Base-by-base conservation (phyloP, 2,329 filamentous ascomycete genomes). In the Aspergillus sp. region DNA sequence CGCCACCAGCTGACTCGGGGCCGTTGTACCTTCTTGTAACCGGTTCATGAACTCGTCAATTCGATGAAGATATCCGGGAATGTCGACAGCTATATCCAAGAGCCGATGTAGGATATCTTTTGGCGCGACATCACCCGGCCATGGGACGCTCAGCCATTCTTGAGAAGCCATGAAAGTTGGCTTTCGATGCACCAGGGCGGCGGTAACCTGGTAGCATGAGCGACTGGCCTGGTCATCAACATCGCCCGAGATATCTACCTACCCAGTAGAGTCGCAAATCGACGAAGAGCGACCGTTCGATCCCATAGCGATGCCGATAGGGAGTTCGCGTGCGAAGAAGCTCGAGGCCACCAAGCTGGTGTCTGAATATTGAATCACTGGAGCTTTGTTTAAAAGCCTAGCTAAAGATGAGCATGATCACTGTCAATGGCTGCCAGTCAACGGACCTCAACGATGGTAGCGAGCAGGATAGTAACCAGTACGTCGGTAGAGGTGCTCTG, bases 191-290 rank as follows among this genome's bases (percentile, higher is more conserved):
- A 65, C 63, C 32, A 70, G 51, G 1, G 68, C 67, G 10, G 66
- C 64, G 6, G 68, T 70, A 22, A 70, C 64, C 68, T 70, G 49
- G 12, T 14, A 32, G 20, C 20, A 46, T 58, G 20, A 60, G 57
- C 18, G 1, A 12, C 10, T 20, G 9, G 9, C 26, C 24, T 7
- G 20, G 26, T 6, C 3, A 36, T 14, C 12, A 4, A n/a, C 16
- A 6, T 22, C 6, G 16, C 29, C 2, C 4, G 5, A 4, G 24
- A 16, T 9, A 52, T 9, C n/a, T 31, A 16, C 64, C 18, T 60
- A 70, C 68, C 68, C 68, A 70, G 49, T 70, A 70, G 12, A 69
- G 57, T 18, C 68, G 66, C n/a, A 70, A 62, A 52, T 70, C 68
- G 12, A 70, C 65, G 50, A 59, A 70, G 11, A 70, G 49, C 4